These are phyloP conservation scores for Coemansia sp. DNA, from an alignment of 192 early-diverging fungal genomes.

Conservation along the genomic window DNA sequence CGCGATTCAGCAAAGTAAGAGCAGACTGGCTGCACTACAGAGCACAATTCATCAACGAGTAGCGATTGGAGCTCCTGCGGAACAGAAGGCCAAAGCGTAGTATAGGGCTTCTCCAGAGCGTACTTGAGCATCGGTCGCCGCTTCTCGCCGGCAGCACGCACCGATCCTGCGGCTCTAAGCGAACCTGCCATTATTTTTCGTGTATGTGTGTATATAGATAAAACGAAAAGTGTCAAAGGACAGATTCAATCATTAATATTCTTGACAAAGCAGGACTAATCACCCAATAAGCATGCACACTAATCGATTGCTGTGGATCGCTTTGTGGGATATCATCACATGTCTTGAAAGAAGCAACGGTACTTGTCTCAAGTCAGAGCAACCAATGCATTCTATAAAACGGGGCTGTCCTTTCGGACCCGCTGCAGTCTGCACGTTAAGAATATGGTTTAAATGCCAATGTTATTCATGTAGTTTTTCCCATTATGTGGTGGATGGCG, in stretches of 20 bases:
- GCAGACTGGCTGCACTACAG: slow-evolving; percentile 23
- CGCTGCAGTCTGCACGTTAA: too few relatives aligned
- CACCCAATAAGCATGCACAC: too few relatives aligned
- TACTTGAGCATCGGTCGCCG: slow-evolving; percentile 45
- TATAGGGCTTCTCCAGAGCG: slow-evolving; percentile 39
- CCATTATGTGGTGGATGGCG: too few relatives aligned
- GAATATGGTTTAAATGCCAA: too few relatives aligned
- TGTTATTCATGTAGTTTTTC: too few relatives aligned
- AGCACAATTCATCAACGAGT: slow-evolving; percentile 25
- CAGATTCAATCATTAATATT: too few relatives aligned
- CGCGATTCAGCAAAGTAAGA: slow-evolving; percentile 30
- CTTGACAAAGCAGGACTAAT: too few relatives aligned
- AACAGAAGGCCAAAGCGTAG: slow-evolving; percentile 31
- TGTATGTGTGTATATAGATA: neutral
- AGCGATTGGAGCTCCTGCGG: slow-evolving; percentile 8
- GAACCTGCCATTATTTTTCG: neutral
- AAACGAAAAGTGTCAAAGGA: neutral
- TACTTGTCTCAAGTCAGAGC: too few relatives aligned
- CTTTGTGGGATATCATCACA: slow-evolving; percentile 4
- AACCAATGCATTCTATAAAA: too few relatives aligned
- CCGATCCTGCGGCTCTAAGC: neutral
- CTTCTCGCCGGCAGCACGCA: slow-evolving; percentile 20
- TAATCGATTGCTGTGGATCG: neutral
- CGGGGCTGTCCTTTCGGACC: too few relatives aligned
- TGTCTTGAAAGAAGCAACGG: neutral